Evolutionary conservation across 352 stramenopile genomes (phyloP).

Genomic region (Phytophthora sp.): DNA sequence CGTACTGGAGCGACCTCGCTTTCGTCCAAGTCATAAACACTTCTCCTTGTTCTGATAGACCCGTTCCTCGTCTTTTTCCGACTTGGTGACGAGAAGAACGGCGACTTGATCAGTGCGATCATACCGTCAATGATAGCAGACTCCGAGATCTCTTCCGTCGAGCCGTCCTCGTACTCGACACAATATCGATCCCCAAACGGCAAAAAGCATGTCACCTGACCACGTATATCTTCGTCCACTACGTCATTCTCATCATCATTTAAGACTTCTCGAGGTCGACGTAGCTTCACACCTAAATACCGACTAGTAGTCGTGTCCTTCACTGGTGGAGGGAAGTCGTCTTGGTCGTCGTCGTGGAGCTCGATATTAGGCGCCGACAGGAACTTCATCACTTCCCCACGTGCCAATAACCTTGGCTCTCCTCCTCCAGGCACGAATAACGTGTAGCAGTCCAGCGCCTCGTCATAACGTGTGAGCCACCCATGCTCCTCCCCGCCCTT

Average conservation of each 20-base stretch:
- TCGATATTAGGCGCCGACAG: slow-evolving; percentile 60
- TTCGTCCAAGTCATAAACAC: slow-evolving; percentile 18
- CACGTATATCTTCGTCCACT: slow-evolving; percentile 32
- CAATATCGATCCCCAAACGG: slow-evolving; percentile 67
- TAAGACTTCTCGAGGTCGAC: slow-evolving; percentile 17
- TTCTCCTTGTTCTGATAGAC: slow-evolving; percentile 16
- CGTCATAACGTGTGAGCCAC: slow-evolving; percentile 79
- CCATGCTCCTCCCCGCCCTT: slow-evolving; percentile 46
- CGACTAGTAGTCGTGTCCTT: slow-evolving; percentile 55
- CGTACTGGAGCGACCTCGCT: slow-evolving; percentile 2
- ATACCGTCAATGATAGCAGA: slow-evolving; percentile 66
- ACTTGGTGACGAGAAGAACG: slow-evolving; percentile 36
- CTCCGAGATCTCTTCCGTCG: slow-evolving; percentile 54
- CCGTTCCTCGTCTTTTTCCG: slow-evolving; percentile 14
- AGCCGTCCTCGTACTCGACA: slow-evolving; percentile 60
- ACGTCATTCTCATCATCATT: background rate
- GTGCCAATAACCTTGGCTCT: slow-evolving; percentile 40
- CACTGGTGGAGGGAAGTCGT: slow-evolving; percentile 54
- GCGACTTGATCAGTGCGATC: slow-evolving; percentile 49
- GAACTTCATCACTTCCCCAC: slow-evolving; percentile 71
- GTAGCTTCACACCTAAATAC: slow-evolving; percentile 57
- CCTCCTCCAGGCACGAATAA: slow-evolving; percentile 60
- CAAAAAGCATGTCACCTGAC: slow-evolving; percentile 58
- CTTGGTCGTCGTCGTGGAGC: slow-evolving; percentile 51
- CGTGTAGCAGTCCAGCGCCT: slow-evolving; percentile 64